Conservation (phyloP, 2,329 filamentous ascomycete species). For the Curvularia eragrostidis region DNA sequence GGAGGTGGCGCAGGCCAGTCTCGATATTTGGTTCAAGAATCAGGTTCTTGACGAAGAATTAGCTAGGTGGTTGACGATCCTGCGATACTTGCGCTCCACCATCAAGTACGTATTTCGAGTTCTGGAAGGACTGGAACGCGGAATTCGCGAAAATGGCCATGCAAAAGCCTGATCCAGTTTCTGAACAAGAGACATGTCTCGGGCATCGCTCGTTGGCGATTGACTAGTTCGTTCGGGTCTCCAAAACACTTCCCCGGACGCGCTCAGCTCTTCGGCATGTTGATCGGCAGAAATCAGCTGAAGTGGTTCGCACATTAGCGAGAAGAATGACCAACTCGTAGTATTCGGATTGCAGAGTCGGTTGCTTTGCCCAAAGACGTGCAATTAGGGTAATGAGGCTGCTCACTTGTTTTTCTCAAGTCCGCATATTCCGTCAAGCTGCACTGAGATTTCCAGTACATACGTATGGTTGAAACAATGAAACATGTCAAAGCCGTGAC, state of each 20-base stretch:
- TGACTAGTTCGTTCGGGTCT: background rate
- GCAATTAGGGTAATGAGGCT: background rate
- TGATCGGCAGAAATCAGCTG: background rate
- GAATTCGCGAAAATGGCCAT: too few relatives aligned
- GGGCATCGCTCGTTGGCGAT: background rate
- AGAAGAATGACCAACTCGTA: background rate
- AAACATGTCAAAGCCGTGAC: background rate
- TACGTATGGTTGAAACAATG: too few relatives aligned
- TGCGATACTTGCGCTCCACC: background rate
- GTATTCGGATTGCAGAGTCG: background rate
- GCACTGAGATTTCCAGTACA: background rate
- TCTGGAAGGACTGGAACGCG: too few relatives aligned
- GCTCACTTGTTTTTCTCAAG: background rate
- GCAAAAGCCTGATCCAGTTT: background rate
- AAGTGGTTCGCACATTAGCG: background rate
- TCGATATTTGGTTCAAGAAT: background rate
- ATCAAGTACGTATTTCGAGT: too few relatives aligned
- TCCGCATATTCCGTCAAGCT: too few relatives aligned
- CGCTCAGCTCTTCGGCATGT: constrained; percentile 1
- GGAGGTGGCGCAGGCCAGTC: background rate
- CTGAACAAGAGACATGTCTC: background rate
- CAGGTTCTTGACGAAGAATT: background rate
- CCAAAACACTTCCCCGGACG: constrained; percentile 1
- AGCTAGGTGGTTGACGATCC: background rate
- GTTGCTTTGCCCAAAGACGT: background rate